Conservation (phyloP, 2,329 filamentous ascomycete genomes). For the Cercospora nicotianae region DNA sequence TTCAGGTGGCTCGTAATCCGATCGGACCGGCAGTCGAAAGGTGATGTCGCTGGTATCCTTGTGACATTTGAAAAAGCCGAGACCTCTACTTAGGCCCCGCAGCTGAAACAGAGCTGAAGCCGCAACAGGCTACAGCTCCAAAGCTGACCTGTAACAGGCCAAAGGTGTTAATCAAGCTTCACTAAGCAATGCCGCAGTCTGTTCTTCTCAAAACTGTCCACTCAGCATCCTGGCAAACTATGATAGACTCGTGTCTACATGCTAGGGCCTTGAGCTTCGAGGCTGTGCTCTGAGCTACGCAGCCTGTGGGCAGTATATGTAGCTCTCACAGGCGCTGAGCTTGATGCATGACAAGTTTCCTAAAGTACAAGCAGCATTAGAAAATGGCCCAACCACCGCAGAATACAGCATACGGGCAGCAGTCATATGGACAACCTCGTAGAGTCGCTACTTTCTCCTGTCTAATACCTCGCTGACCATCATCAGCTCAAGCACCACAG, state of each 20-base stretch:
- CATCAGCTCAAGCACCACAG: conserved; percentile 25
- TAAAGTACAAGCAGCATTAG: background rate
- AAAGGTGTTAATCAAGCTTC: background rate
- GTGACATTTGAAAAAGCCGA: background rate
- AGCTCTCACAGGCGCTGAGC: background rate
- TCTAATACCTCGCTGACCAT: background rate
- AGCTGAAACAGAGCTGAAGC: background rate
- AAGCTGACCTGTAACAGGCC: background rate
- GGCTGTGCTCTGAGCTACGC: background rate
- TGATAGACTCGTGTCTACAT: background rate
- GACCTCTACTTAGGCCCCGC: background rate
- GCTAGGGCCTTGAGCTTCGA: background rate
- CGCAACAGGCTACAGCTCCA: background rate
- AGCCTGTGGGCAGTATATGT: background rate
- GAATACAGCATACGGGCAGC: background rate
- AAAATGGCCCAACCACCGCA: background rate
- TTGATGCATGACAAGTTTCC: background rate
- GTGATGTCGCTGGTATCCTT: background rate
- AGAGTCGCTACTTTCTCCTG: background rate
- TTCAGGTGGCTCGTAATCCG: background rate
- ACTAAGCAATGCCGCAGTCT: background rate
- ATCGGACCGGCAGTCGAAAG: background rate
- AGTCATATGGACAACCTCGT: background rate
- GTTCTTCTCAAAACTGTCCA: background rate
- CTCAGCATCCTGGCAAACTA: background rate